Evolutionary conservation across 208 protist species (phyloP).

Genomic region (Trypanosoma scelopori): DNA sequence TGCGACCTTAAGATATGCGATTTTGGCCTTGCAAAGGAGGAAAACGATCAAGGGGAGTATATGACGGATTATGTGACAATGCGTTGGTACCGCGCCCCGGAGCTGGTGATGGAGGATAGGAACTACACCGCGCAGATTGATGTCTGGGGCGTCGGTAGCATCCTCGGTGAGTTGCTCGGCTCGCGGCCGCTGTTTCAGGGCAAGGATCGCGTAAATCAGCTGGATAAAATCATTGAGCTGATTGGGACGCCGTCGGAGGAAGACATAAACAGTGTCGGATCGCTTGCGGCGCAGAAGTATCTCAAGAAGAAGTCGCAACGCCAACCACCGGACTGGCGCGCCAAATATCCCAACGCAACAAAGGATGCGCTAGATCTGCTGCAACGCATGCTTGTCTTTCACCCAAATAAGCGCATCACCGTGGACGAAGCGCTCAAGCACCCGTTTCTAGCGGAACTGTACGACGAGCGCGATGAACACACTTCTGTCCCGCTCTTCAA

Average conservation of each 20-base stretch:
- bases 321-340: slow-evolving; percentile 53
- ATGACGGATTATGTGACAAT: slow-evolving; percentile 96
- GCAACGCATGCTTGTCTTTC: slow-evolving; percentile 90
- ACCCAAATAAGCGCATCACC: slow-evolving; percentile 91
- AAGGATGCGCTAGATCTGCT: slow-evolving; percentile 88
- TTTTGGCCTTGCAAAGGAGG: slow-evolving; percentile 92
- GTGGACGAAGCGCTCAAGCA: slow-evolving; percentile 90
- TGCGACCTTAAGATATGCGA: slow-evolving; percentile 97
- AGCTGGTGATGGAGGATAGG: slow-evolving; percentile 92
- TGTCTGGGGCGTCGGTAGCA: slow-evolving; percentile 91
- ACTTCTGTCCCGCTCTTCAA: slow-evolving; percentile 55
- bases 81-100: slow-evolving; percentile 94
- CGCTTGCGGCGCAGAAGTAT: slow-evolving; percentile 85
- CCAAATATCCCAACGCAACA: slow-evolving; percentile 79
- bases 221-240: slow-evolving; percentile 92
- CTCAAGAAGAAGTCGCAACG: slow-evolving; percentile 71
- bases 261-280: slow-evolving; percentile 81
- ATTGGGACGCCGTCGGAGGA: slow-evolving; percentile 89
- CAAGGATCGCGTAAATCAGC: slow-evolving; percentile 87
- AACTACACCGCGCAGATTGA: slow-evolving; percentile 91
- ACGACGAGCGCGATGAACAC: slow-evolving; percentile 81
- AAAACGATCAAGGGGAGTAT: slow-evolving; percentile 83
- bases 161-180: slow-evolving; percentile 87
- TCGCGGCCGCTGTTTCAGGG: slow-evolving; percentile 87
- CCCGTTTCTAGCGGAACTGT: slow-evolving; percentile 80